Evolutionary conservation across 805 yeast genomes (phyloP), one percentile per base, ranked within the genome.

Genomic region (Saturnispora kantuleensis): DNA sequence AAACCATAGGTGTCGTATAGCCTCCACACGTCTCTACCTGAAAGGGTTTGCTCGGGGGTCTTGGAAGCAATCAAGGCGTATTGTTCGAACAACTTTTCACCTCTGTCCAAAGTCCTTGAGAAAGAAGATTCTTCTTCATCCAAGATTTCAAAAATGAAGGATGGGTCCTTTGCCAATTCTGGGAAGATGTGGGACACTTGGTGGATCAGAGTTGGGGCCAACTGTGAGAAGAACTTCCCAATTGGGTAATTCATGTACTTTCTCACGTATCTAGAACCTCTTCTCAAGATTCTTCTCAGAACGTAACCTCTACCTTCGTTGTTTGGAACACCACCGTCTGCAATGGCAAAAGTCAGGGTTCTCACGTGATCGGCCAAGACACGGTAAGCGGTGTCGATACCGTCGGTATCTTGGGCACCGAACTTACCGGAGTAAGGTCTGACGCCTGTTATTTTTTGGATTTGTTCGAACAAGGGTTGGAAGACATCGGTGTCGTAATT

Each of bases 261-360:
- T 66, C 97, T 83, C 38, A 83, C 97, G 59, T 86, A 93, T 67
- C 98, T 83, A 34, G 96, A 86, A 59, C 98, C 99, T 73, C 99
- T 84, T 73, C 99, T 84, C 59, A 93, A 72, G 55, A 93, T 89
- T 71, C 99, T 84, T 70, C 99, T 82, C 64, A 93, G 71, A 37
- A 93, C 99, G 60, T 93, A 93, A 57, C 99, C 99, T 69, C 98
- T 83, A 57, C 99, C 99, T 62, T 93, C 98, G 60, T 89, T 93
- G 69, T 93, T 93, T 60, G 99, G 99, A 47, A 93, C 97, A 60
- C 98, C 99, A 59, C 99, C 99, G 65, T 93, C 99, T 34, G 95
- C 85, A 48, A 93, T 74, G 41, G 99, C 97, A 65, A 93, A 86
- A 2, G 96, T 86, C 62, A 93, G 74, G 21, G 99, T 93, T 68